A percentile compares a stretch with the other conserved stretches of the same genome.
Evolutionary conservation across 1,139 yeast species (phyloP).

Genomic region (Lodderomyces orthopsilosis): DNA sequence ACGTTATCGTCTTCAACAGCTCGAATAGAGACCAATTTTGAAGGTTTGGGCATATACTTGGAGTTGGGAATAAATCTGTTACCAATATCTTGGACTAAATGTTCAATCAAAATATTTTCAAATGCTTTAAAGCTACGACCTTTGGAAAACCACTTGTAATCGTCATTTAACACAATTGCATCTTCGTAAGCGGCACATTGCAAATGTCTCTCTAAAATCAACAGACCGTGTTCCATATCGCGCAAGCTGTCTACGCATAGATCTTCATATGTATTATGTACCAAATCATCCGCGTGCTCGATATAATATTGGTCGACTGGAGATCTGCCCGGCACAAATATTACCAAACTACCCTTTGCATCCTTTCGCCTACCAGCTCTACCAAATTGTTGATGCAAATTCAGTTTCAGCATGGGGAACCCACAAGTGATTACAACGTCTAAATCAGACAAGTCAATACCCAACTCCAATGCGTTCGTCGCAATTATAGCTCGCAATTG

Average conservation of each 20-base stretch:
- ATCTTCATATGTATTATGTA: conserved; percentile 45
- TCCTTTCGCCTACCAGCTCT: conserved; percentile 87
- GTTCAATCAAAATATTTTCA: conserved; percentile 37
- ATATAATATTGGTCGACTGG: conserved; percentile 88
- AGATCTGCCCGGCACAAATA: conserved; percentile 78
- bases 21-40: conserved; percentile 69
- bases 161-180: conserved; percentile 56
- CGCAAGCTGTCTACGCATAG: conserved; percentile 41
- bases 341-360: conserved; percentile 62
- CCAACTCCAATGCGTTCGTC: conserved; percentile 92
- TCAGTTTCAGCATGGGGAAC: conserved; percentile 82
- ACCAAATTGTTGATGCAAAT: conserved; percentile 93
- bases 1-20: conserved; percentile 76
- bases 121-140: conserved; percentile 21
- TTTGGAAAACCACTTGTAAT: conserved; percentile 50
- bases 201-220: conserved; percentile 71
- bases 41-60: conserved; percentile 76
- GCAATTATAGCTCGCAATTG: conserved; percentile 82
- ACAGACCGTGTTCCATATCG: conserved; percentile 32
- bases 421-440: conserved; percentile 93
- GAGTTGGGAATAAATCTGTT: conserved; percentile 61
- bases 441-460: conserved; percentile 88
- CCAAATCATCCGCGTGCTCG: conserved; percentile 63
- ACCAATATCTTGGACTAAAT: conserved; percentile 44
- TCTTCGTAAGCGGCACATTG: conserved; percentile 94